Conservation (phyloP, 2,329 filamentous ascomycete species). For the Cordyceps cicadae region DNA sequence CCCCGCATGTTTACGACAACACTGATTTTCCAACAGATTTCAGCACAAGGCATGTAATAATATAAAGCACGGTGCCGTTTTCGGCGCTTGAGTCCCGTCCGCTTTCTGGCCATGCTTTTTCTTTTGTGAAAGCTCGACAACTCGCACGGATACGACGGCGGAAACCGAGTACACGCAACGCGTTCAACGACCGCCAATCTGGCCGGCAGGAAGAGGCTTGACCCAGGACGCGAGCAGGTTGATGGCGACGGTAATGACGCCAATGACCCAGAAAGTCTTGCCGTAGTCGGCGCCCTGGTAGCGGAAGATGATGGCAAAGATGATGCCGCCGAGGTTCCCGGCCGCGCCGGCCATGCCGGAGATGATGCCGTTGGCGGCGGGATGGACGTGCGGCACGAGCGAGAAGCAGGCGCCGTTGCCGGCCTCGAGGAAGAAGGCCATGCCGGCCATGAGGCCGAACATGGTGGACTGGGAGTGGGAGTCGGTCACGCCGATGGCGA, state of each 20-base stretch:
- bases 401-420: slow-evolving; percentile 83
- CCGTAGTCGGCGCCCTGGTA: slow-evolving; percentile 3
- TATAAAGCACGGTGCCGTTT: too few relatives aligned
- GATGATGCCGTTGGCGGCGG: slow-evolving; percentile 68
- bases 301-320: slow-evolving; percentile 50
- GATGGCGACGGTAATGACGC: slow-evolving; percentile 8
- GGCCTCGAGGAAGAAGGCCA: slow-evolving; percentile 77
- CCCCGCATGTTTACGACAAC: too few relatives aligned
- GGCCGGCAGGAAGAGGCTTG: not conserved
- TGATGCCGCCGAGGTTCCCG: slow-evolving; percentile 77
- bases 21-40: too few relatives aligned
- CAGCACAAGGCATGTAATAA: too few relatives aligned
- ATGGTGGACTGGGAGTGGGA: slow-evolving; percentile 56
- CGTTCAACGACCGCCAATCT: not conserved
- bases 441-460: slow-evolving; percentile 67
- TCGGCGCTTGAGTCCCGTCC: too few relatives aligned
- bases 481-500: slow-evolving; percentile 46
- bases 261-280: slow-evolving; percentile 9
- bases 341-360: slow-evolving; percentile 69
- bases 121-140: not conserved
- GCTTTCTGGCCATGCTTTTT: not conserved
- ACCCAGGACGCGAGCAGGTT: slow-evolving; percentile 7
- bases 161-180: not conserved
- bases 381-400: slow-evolving; percentile 79
- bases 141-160: not conserved